These are phyloP conservation scores for Stentor coeruleus DNA, from an alignment of 73 alveolate genomes.

Conservation along the genomic window DNA sequence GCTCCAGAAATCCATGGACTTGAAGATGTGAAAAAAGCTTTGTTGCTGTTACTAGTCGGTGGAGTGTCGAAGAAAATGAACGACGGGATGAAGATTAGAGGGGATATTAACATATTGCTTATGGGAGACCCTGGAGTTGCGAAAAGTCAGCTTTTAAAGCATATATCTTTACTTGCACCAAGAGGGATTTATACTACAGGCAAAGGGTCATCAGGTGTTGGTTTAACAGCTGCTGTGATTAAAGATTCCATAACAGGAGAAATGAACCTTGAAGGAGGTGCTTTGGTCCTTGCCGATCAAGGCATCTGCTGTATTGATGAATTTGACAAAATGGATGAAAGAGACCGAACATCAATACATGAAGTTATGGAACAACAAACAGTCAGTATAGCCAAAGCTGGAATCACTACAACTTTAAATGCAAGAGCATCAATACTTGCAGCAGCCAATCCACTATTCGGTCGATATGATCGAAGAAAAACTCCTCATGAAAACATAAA, in stretches of 20 bases:
- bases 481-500: constrained; percentile 95
- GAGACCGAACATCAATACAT: constrained; percentile 91
- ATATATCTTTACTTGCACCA: constrained; percentile 88
- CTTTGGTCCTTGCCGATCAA: constrained; percentile 95
- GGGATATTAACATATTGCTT: constrained; percentile 89
- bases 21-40: constrained; percentile 97
- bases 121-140: constrained; percentile 99
- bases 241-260: constrained; percentile 82
- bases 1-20: constrained; percentile 97
- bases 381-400: constrained; percentile 98
- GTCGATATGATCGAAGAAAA: constrained; percentile 75
- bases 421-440: constrained; percentile 97
- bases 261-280: constrained; percentile 97
- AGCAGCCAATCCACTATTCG: constrained; percentile 98
- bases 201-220: constrained; percentile 98
- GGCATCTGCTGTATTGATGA: constrained; percentile 99
- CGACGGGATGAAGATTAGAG: constrained; percentile 98
- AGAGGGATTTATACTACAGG: constrained; percentile 99
- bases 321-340: constrained; percentile 98
- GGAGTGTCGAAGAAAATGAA: constrained; percentile 88
- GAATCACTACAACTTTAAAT: constrained; percentile 93
- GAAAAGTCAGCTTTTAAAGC: constrained; percentile 92
- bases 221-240: constrained; percentile 97
- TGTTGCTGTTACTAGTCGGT: constrained; percentile 88
- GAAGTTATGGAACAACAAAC: constrained; percentile 99